Percentiles rank a stretch among this genome's conserved stretches.
phyloP scores from a whole-genome alignment of 2,329 filamentous ascomycete genomes.

The Botrytis fragariae region DNA sequence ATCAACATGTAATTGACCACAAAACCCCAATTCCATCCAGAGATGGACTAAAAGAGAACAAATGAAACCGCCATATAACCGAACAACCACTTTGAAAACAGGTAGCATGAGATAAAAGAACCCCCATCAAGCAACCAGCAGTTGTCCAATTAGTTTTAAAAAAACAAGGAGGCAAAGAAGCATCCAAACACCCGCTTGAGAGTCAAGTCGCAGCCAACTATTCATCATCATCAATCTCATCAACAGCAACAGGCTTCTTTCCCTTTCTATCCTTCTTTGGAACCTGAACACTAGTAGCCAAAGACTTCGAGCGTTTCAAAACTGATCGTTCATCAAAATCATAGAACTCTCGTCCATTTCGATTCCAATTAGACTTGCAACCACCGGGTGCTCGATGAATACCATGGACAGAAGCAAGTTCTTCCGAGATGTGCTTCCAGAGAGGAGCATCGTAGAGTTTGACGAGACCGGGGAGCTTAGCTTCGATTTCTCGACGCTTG shows the following conservation, averaged over 20 bases:
- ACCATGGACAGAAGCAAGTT: background rate
- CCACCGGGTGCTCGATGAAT: background rate
- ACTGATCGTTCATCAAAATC: background rate
- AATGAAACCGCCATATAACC: background rate
- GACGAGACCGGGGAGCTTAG: background rate
- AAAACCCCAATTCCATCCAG: background rate
- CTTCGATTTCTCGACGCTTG: background rate
- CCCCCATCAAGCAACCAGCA: background rate
- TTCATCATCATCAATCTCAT: background rate
- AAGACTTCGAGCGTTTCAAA: background rate
- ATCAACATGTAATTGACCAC: background rate
- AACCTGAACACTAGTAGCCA: slow-evolving; percentile 10
- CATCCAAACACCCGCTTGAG: background rate
- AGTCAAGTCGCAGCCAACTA: background rate
- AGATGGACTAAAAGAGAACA: background rate
- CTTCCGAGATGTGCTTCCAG: background rate
- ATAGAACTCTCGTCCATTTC: background rate
- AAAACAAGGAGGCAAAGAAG: background rate
- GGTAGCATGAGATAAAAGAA: background rate
- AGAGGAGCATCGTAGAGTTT: slow-evolving; percentile 7
- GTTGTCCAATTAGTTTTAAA: background rate
- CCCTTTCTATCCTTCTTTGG: background rate
- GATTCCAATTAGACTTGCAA: slow-evolving; percentile 10
- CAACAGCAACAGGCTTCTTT: background rate
- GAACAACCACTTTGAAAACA: background rate